These are phyloP conservation scores for Tulasnella sp. DNA, from an alignment of 768 basidiomycete species.

Conservation along the genomic window DNA sequence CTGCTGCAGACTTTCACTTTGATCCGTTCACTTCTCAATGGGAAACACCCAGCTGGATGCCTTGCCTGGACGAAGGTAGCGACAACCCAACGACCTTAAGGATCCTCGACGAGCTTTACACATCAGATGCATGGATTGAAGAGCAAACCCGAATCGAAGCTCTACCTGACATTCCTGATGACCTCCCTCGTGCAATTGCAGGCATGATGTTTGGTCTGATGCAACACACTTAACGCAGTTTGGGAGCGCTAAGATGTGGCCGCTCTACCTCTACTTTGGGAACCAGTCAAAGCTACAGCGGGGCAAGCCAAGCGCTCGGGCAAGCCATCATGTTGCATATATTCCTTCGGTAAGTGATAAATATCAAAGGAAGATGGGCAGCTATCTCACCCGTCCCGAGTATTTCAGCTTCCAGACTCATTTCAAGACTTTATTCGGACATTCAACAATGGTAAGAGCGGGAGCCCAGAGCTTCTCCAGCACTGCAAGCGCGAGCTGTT, in stretches of 20 bases:
- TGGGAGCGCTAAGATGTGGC: conserved; percentile 12
- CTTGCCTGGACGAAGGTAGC: background rate
- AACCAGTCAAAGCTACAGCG: conserved; percentile 9
- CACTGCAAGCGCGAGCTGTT: conserved; percentile 12
- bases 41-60: background rate
- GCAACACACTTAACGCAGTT: conserved; percentile 11
- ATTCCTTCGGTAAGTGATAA: conserved; percentile 4
- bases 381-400: background rate
- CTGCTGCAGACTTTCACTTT: background rate
- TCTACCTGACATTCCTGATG: background rate
- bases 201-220: conserved; percentile 10
- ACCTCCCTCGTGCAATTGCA: conserved; percentile 1
- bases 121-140: background rate
- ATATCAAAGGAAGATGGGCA: background rate
- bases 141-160: background rate
- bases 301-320: background rate
- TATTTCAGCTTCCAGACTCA: background rate
- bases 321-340: conserved; percentile 6
- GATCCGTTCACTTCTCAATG: background rate
- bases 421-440: conserved; percentile 7
- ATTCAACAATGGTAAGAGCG: background rate
- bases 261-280: conserved; percentile 7
- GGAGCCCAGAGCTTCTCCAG: background rate
- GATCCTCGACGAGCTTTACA: conserved; percentile 1
- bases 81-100: background rate